A percentile compares a stretch with the other conserved stretches of the same genome.
phyloP scores from a whole-genome alignment of 257 asterid genomes.

The Oldenlandia corymbosa region DNA sequence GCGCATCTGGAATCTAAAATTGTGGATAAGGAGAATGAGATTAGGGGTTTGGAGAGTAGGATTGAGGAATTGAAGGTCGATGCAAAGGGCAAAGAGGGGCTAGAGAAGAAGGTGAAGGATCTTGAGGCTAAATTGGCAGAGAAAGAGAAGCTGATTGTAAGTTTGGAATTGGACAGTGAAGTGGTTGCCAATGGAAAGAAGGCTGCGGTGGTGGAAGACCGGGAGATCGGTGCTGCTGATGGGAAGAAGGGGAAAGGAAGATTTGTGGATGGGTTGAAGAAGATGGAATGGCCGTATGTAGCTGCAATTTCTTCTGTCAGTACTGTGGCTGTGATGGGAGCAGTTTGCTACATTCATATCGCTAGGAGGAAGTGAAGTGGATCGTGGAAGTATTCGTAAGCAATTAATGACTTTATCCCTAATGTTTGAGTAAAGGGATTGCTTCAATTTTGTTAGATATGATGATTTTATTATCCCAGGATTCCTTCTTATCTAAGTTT shows the following conservation, averaged over 20 bases:
- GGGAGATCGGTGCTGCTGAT: constrained; percentile 14
- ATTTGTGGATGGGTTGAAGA: constrained; percentile 21
- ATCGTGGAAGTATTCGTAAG: constrained; percentile 30
- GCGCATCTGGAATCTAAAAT: constrained; percentile 26
- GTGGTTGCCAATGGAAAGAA: constrained; percentile 21
- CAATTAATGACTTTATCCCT: constrained; percentile 31
- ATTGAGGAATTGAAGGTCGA: constrained; percentile 39
- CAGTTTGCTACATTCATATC: constrained; percentile 33
- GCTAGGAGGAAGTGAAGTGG: constrained; percentile 30
- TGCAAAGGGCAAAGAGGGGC: constrained; percentile 25
- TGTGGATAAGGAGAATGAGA: constrained; percentile 34
- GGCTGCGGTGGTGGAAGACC: constrained; percentile 11
- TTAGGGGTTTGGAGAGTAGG: constrained; percentile 30
- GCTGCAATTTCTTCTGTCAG: constrained; percentile 48
- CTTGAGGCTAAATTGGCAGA: constrained; percentile 44
- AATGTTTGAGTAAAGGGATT: constrained; percentile 21
- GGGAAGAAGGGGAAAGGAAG: constrained; percentile 30
- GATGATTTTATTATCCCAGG: constrained; percentile 20
- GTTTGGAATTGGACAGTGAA: constrained; percentile 22
- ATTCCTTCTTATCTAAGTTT: constrained; percentile 25
- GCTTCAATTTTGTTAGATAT: constrained; percentile 47
- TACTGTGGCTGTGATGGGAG: constrained; percentile 42
- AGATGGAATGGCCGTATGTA: constrained; percentile 33
- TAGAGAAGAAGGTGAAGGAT: constrained; percentile 32
- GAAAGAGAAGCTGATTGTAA: constrained; percentile 41